Conservation (phyloP, 139 green algal genomes). For the Medakamo hakoo region DNA sequence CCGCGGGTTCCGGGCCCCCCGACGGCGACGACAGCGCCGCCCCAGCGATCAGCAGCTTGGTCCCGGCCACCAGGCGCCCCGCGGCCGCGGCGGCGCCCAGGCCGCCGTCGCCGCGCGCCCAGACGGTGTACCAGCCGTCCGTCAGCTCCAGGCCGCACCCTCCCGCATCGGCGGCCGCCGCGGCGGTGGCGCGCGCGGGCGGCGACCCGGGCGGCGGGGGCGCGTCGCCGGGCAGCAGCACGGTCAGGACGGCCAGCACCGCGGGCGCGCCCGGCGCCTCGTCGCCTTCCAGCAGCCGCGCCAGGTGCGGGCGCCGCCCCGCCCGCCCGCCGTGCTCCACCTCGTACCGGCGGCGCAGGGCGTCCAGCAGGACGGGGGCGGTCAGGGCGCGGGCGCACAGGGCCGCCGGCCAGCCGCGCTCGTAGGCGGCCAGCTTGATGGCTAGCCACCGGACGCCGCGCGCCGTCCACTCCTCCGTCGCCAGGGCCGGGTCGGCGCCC, state of each 20-base stretch:
- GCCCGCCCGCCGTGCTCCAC: constrained; percentile 11
- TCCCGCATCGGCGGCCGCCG: background rate
- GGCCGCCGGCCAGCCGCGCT: constrained; percentile 8
- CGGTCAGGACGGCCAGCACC: constrained; percentile 21
- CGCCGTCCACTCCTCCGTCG: constrained; percentile 21
- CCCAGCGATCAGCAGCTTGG: constrained; percentile 5
- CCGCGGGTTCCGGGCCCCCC: background rate
- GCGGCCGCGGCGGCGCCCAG: constrained; percentile 3
- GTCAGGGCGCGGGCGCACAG: constrained; percentile 6
- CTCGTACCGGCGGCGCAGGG: constrained; percentile 19
- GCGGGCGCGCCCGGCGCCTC: constrained; percentile 10
- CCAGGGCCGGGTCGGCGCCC: constrained; percentile 10
- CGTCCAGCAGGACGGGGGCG: constrained; percentile 10
- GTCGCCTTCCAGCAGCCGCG: constrained; percentile 28
- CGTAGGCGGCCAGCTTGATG: constrained; percentile 40
- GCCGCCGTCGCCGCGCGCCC: constrained; percentile 14
- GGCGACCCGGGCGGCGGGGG: background rate
- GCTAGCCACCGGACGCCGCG: constrained; percentile 34
- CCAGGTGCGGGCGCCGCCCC: constrained; percentile 21
- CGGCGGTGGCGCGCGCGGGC: background rate
- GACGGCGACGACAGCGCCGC: constrained; percentile 2
- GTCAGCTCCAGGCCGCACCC: constrained; percentile 20
- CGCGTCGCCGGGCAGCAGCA: background rate
- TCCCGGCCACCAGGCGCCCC: background rate
- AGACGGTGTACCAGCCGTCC: constrained; percentile 41